Evolutionary conservation across 2,329 filamentous ascomycete genomes (phyloP).

Genomic region (Aphanocladium album): DNA sequence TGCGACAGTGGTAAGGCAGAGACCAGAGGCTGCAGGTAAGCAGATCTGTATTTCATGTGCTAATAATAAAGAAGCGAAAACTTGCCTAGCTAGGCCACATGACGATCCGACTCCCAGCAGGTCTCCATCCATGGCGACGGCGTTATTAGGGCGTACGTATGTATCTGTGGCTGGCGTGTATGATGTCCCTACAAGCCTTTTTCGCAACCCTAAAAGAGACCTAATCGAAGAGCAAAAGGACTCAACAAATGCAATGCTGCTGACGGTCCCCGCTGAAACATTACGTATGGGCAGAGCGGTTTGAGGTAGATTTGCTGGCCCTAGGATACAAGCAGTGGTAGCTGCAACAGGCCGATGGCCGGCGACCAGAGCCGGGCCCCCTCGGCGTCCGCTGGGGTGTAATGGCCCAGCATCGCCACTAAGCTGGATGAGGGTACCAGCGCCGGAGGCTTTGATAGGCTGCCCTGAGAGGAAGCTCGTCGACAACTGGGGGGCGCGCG

Average conservation of each 20-base stretch:
- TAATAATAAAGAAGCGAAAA: neutral
- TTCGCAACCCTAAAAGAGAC: neutral
- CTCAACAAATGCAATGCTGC: neutral
- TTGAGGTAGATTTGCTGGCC: neutral
- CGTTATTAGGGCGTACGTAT: neutral
- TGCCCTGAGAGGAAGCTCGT: neutral
- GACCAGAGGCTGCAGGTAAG: neutral
- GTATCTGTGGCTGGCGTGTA: constrained; percentile 1
- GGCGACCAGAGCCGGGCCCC: neutral
- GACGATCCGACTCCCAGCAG: neutral
- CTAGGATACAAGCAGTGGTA: too few species aligned
- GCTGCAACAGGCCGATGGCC: constrained; percentile 19
- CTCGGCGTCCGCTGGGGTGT: neutral
- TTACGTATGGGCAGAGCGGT: neutral
- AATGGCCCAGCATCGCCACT: constrained; percentile 5
- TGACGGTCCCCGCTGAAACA: neutral
- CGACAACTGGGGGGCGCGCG: too few species aligned
- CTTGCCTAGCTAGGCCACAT: neutral
- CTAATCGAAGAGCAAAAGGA: neutral
- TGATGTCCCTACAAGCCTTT: neutral
- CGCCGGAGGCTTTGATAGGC: neutral
- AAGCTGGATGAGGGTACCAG: neutral
- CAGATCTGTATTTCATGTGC: neutral
- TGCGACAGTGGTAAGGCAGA: neutral
- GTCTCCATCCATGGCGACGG: neutral